phyloP scores from a whole-genome alignment of 768 basidiomycete species.

The Cubamyces lactineus region DNA sequence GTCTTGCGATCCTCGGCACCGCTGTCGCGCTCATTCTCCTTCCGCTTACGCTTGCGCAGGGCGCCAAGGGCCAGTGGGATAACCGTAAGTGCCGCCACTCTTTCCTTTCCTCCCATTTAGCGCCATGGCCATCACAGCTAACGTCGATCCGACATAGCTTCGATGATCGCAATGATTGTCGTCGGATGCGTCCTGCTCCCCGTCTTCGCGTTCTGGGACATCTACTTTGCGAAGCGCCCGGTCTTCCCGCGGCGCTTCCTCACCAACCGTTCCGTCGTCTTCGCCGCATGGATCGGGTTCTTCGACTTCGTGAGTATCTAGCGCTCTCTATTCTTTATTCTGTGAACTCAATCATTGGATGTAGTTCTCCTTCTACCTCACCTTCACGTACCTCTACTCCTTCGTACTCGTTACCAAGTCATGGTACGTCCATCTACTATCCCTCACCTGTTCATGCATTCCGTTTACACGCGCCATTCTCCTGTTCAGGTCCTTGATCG shows the following conservation, averaged over 20 bases:
- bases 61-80: constrained; percentile 31
- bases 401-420: constrained; percentile 49
- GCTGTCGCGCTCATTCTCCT: constrained; percentile 36
- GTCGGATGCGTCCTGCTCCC: constrained; percentile 34
- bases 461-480: background rate
- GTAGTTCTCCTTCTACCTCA: constrained; percentile 67
- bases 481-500: constrained; percentile 34
- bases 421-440: constrained; percentile 14
- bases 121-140: background rate
- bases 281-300: constrained; percentile 32
- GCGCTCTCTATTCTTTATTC: background rate
- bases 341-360: background rate
- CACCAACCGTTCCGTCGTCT: constrained; percentile 39
- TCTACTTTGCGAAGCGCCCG: constrained; percentile 38
- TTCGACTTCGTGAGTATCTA: constrained; percentile 29
- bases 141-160: constrained; percentile 24
- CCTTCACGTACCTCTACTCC: constrained; percentile 74
- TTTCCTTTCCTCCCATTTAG: constrained; percentile 1
- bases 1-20: constrained; percentile 36
- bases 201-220: constrained; percentile 38
- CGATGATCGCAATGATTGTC: constrained; percentile 39
- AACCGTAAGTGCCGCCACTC: constrained; percentile 36
- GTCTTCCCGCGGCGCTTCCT: constrained; percentile 40
- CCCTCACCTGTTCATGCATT: constrained; percentile 47
- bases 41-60: constrained; percentile 35